Evolutionary conservation across 2,329 filamentous ascomycete species (phyloP).

Genomic region (Aureobasidium leucospermi): DNA sequence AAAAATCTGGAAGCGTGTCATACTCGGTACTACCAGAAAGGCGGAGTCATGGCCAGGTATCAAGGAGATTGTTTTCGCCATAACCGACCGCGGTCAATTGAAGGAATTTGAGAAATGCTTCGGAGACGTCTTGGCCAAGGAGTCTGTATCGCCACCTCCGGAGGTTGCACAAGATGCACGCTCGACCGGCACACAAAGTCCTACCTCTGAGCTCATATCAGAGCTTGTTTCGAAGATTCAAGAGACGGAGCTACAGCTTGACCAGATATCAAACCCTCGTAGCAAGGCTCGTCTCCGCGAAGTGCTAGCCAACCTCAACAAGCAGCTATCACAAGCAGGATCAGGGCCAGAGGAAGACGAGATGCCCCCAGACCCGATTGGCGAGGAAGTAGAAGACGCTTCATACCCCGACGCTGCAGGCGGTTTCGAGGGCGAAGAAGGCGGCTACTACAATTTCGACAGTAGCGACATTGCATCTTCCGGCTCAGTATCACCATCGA

Average conservation of each 20-base stretch:
- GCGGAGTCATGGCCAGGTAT: slow-evolving; percentile 37
- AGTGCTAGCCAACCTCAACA: slow-evolving; percentile 25
- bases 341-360: slow-evolving; percentile 23
- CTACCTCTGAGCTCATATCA: slow-evolving; percentile 14
- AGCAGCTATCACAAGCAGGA: slow-evolving; percentile 26
- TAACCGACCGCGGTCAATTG: slow-evolving; percentile 47
- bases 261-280: slow-evolving; percentile 25
- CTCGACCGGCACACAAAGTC: background rate
- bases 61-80: slow-evolving; percentile 52
- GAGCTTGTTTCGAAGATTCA: slow-evolving; percentile 25
- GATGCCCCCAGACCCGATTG: slow-evolving; percentile 19
- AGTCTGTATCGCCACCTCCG: slow-evolving; percentile 14
- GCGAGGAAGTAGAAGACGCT: slow-evolving; percentile 18
- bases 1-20: slow-evolving; percentile 44
- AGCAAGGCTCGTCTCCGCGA: slow-evolving; percentile 25
- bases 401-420: slow-evolving; percentile 15
- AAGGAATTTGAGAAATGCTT: slow-evolving; percentile 45
- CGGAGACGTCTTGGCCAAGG: slow-evolving; percentile 27
- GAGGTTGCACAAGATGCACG: background rate
- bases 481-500: slow-evolving; percentile 21
- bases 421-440: slow-evolving; percentile 26
- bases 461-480: slow-evolving; percentile 18
- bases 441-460: slow-evolving; percentile 26
- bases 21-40: slow-evolving; percentile 25
- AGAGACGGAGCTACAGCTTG: slow-evolving; percentile 29